Evolutionary conservation across 306 rosid species (phyloP), one percentile per base, ranked within the genome.

Genomic region (Trifolium repens): DNA sequence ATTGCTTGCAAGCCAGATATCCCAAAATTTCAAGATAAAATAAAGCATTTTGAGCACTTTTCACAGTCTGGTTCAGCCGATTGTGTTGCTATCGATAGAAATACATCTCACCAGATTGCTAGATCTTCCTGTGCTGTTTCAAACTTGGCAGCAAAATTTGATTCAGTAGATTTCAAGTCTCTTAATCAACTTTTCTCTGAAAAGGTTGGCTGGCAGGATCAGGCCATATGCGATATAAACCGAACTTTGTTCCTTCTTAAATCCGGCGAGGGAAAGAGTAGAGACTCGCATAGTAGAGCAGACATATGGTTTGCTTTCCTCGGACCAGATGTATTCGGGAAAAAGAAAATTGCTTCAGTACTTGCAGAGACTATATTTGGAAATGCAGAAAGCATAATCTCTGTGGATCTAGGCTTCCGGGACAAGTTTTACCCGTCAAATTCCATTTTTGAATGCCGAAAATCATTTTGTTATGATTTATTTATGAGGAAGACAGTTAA

Each of bases 271-370:
- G 90, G 86, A 75, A 86, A 84, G 77, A 71, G 50, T 19, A 62
- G 63, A 40, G 81, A 87, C 76, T 87, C 85, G 22, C 83, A 61
- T 71, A 77, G 30, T 50, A 85, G 90, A 84, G 82, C 84, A 65
- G 91, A 86, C 85, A 87, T 82, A 54, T 94, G 98, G 98, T 79
- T 91, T 73, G 76, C 89, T 55, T 89, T 94, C 71, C 82, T 87
- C 40, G 98, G 98, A 63, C 94, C 90, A 2, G 98, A 94, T 82
- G 84, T 76, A 75, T 75, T 91, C 37, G 97, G 97, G 39, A 91
- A 94, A 87, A 84, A 22, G 85, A 91, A 81, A 83, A 85, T 91
- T 76, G 94, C 93, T 74, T 47, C 76, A 47, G 86, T 89, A 62
- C 96, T 94, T 59, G 91, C 96, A 2, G 87, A 90, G 78, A 52